Evolutionary conservation across 345 rosid genomes (phyloP).

Genomic region (Dipteronia dyeriana): DNA sequence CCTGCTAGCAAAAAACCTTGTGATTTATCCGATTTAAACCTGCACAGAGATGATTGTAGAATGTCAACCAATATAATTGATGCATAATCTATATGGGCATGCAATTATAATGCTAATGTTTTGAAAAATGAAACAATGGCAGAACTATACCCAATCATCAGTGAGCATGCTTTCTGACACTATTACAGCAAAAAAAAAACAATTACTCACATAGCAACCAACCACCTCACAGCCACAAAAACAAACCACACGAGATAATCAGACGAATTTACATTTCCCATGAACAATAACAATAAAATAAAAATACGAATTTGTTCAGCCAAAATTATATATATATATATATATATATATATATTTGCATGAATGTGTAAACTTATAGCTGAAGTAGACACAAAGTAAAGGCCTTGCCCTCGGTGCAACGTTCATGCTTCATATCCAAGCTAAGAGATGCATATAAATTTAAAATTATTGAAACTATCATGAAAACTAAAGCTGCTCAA

Average conservation of each 20-base stretch:
- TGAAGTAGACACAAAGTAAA: conserved; percentile 9
- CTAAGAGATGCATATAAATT: neutral
- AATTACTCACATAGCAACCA: neutral
- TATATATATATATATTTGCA: neutral
- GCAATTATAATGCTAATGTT: neutral
- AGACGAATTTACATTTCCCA: conserved; percentile 1
- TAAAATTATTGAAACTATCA: neutral
- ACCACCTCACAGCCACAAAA: conserved; percentile 6
- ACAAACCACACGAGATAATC: neutral
- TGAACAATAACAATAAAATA: neutral
- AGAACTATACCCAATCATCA: neutral
- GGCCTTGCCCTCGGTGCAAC: neutral
- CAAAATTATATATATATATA: neutral
- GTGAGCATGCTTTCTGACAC: conserved; percentile 1
- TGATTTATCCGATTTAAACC: conserved; percentile 1
- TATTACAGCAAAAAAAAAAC: neutral
- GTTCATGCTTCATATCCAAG: neutral
- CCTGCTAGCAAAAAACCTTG: neutral
- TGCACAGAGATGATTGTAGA: conserved; percentile 7
- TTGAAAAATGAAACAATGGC: neutral
- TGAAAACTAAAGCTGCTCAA: neutral
- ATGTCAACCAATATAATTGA: neutral
- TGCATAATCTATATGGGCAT: conserved; percentile 4
- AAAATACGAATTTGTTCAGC: neutral
- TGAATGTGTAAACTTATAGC: neutral